These are phyloP conservation scores for Musa acuminata DNA, from an alignment of 176 grass and related monocot species.

Conservation along the genomic window DNA sequence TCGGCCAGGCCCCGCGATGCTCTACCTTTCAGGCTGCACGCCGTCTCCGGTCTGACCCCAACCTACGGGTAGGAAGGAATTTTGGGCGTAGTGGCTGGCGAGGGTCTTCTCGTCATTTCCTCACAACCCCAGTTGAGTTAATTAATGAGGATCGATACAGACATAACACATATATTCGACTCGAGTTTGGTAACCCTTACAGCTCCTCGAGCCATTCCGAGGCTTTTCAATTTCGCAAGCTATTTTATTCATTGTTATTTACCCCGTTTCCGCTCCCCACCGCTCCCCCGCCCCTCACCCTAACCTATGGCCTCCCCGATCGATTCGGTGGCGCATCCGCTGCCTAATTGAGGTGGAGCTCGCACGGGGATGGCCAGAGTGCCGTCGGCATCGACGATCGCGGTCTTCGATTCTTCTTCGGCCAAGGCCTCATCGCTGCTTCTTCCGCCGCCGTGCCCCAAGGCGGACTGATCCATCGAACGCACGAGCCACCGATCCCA, in stretches of 20 bases:
- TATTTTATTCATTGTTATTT: background rate
- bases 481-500: slow-evolving; percentile 2
- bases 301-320: background rate
- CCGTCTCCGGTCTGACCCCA: background rate
- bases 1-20: no score
- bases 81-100: background rate
- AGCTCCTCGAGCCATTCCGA: background rate
- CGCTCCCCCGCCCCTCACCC: background rate
- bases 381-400: background rate
- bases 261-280: slow-evolving; percentile 11
- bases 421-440: background rate
- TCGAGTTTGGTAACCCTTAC: slow-evolving; percentile 1
- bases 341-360: slow-evolving; percentile 20
- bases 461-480: slow-evolving; percentile 5
- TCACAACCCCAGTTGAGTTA: background rate
- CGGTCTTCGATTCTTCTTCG: background rate
- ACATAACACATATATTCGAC: background rate
- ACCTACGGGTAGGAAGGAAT: background rate
- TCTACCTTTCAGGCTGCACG: background rate
- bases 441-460: slow-evolving; percentile 9
- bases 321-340: background rate
- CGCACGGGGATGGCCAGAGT: slow-evolving; percentile 20
- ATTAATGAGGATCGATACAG: background rate
- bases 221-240: slow-evolving; percentile 20
- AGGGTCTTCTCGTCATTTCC: slow-evolving; percentile 2